Evolutionary conservation across 306 rosid species (phyloP).

Genomic region (Prunus mira): DNA sequence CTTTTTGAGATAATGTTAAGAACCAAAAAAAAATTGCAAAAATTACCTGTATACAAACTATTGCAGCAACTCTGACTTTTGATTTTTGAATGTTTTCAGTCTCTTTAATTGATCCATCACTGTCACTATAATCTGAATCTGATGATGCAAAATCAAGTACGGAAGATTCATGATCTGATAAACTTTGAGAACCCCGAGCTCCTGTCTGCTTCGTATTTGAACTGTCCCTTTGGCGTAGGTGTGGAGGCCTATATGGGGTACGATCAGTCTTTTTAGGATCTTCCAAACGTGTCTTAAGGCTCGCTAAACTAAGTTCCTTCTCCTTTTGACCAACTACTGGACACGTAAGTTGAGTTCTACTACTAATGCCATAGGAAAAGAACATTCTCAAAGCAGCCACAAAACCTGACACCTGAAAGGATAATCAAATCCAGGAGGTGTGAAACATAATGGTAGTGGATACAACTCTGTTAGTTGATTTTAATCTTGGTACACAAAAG

Average conservation of each 20-base stretch:
- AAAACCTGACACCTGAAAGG: constrained; percentile 77
- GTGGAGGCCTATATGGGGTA: constrained; percentile 84
- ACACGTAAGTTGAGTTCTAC: constrained; percentile 35
- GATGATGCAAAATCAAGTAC: constrained; percentile 56
- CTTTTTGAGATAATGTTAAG: neutral
- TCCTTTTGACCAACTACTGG: constrained; percentile 35
- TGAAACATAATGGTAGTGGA: constrained; percentile 14
- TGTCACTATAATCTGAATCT: constrained; percentile 92
- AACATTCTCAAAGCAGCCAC: constrained; percentile 69
- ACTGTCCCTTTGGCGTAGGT: constrained; percentile 66
- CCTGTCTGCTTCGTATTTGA: constrained; percentile 43
- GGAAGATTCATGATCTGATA: constrained; percentile 56
- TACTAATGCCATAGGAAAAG: constrained; percentile 65
- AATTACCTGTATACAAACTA: constrained; percentile 79
- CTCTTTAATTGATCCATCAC: constrained; percentile 66
- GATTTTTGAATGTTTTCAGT: constrained; percentile 43
- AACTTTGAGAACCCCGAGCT: constrained; percentile 35
- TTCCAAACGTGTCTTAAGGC: constrained; percentile 36
- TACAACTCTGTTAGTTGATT: constrained; percentile 10
- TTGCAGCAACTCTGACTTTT: constrained; percentile 82
- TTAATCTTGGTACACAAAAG: constrained; percentile 5
- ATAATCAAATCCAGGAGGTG: constrained; percentile 14
- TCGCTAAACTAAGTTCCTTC: constrained; percentile 30
- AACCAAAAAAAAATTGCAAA: neutral
- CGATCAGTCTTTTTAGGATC: constrained; percentile 39